These are phyloP conservation scores for Calcarisporium arbuscula DNA, from an alignment of 2,329 filamentous ascomycete genomes.

Conservation along the genomic window DNA sequence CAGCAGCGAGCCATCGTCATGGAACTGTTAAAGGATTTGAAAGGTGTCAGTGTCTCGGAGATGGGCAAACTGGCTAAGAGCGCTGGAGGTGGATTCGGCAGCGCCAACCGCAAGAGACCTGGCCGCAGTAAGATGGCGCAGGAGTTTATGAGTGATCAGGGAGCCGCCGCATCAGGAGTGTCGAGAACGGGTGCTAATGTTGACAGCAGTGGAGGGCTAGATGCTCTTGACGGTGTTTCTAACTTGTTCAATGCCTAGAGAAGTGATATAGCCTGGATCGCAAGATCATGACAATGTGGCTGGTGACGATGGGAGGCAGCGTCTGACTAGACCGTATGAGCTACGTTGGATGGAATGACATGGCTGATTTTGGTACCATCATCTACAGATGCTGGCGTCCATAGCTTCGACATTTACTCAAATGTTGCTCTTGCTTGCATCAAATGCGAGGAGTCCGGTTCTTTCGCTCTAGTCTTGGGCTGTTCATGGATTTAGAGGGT, in stretches of 20 bases:
- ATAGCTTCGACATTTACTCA: too few species aligned
- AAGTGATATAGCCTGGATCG: too few species aligned
- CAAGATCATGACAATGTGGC: too few species aligned
- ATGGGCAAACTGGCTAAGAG: constrained; percentile 73
- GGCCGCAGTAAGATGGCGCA: constrained; percentile 50
- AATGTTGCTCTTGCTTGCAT: too few species aligned
- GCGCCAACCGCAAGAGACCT: constrained; percentile 18
- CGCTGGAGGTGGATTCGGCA: constrained; percentile 29
- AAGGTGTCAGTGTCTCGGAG: constrained; percentile 89
- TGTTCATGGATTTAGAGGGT: too few species aligned
- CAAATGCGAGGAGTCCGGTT: too few species aligned
- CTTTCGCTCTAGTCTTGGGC: too few species aligned
- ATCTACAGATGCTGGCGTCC: too few species aligned
- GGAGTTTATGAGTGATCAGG: constrained; percentile 54
- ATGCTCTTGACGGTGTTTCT: constrained; percentile 49
- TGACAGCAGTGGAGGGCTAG: constrained; percentile 29
- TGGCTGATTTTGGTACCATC: too few species aligned
- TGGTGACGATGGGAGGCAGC: too few species aligned
- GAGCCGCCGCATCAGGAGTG: constrained; percentile 22
- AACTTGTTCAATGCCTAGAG: constrained; percentile 39
- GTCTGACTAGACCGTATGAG: too few species aligned
- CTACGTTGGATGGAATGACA: too few species aligned
- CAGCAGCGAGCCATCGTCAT: constrained; percentile 77
- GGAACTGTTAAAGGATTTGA: constrained; percentile 76
- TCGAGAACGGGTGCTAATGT: constrained; percentile 20